Base-by-base conservation (phyloP, 1,284 basidiomycete species). In the Irpex sp. region DNA sequence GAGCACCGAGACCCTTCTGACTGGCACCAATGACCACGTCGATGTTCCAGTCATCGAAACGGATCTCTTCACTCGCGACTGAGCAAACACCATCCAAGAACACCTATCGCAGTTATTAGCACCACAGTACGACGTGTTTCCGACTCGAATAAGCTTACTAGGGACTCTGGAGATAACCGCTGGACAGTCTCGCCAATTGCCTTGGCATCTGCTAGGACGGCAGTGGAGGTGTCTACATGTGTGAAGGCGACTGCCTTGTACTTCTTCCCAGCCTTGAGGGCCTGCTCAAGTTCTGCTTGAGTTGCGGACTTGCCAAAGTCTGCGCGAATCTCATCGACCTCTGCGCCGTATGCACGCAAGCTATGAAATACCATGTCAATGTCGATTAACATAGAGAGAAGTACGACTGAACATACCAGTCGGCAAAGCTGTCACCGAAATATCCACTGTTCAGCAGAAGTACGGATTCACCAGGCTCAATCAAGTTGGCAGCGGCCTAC, bases 11-110 rank as follows among this genome's bases (percentile, higher is more conserved):
- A 56, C 97, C 96, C 76, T 99, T 99, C 75, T 99, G 96, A 62
- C 90, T 92, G 10, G 95, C 96, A 14, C 90, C 87, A 58, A 98
- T 74, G 53, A 98, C 88, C 36, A 96, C 85, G 69, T 99, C 97
- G 62, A 99, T 82, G 33, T 85, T 88, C 97, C 96, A 99, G 16
- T 86, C 89, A 68, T 98, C 96, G 80, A 98, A 90, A 61, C 82
- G 86, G 69, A 99, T 96, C 75, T 98, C 94, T 74, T 99, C 96
- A 67, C 91, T 95, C 0, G 92, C 96, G 12, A 98, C 95, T 6
- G 94, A 90, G 78, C 97, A 99, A 35, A 99, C 97, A 49, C 87
- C 94, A 72, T 99, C 96, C 61, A 96, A 80, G 19, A 94, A 81
- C 59, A 98, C 78, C 87, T 84, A 58, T n/a, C 59, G 58, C 21